Evolutionary conservation across 345 rosid species (phyloP).

Genomic region (Anastatica hierochuntica): DNA sequence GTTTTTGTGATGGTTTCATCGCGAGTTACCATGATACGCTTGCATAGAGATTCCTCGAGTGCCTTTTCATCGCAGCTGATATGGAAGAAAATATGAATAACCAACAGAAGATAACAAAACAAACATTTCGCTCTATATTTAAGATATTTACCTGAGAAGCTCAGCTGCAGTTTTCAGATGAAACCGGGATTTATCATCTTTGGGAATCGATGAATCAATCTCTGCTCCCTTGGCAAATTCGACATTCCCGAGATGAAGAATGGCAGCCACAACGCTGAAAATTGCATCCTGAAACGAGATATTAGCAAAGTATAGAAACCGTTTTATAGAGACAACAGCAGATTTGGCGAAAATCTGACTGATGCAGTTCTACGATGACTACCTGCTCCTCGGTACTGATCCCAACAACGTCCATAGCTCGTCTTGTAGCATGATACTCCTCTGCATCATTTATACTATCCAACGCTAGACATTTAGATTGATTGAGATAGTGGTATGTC

Average conservation of each 20-base stretch:
- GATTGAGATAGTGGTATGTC: slow-evolving; percentile 85
- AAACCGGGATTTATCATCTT: slow-evolving; percentile 78
- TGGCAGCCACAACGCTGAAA: slow-evolving; percentile 85
- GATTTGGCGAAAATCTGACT: slow-evolving; percentile 1
- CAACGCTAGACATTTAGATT: slow-evolving; percentile 73
- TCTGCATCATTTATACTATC: slow-evolving; percentile 82
- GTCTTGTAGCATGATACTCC: slow-evolving; percentile 77
- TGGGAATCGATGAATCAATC: slow-evolving; percentile 75
- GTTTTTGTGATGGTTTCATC: slow-evolving; percentile 96
- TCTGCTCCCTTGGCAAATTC: slow-evolving; percentile 86
- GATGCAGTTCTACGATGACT: background rate
- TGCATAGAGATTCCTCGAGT: slow-evolving; percentile 88
- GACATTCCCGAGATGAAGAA: slow-evolving; percentile 92
- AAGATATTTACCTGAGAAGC: slow-evolving; percentile 54
- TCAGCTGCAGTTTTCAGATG: slow-evolving; percentile 88
- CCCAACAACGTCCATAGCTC: slow-evolving; percentile 95
- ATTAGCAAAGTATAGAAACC: background rate
- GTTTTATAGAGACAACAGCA: slow-evolving; percentile 14
- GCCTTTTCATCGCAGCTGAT: slow-evolving; percentile 78
- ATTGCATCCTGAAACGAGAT: slow-evolving; percentile 31
- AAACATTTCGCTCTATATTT: background rate
- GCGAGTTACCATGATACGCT: slow-evolving; percentile 93
- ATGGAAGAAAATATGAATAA: slow-evolving; percentile 5
- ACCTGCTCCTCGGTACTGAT: slow-evolving; percentile 89
- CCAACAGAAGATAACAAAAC: slow-evolving; percentile 5